Conservation (phyloP, 495 filamentous ascomycete genomes). For the Penicillium psychrofluorescens region DNA sequence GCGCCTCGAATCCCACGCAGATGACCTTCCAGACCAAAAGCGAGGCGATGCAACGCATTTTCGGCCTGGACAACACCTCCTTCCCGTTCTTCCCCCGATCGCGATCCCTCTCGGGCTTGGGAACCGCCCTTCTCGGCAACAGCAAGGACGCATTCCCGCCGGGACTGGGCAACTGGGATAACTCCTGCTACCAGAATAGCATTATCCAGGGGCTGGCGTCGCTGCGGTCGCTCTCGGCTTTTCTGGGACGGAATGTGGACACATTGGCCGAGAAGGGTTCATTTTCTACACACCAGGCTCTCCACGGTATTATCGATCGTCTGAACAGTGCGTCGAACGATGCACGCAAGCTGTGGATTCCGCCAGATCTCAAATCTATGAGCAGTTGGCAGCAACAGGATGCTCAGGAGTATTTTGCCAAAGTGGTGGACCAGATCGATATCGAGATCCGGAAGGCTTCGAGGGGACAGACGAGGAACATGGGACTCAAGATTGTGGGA, state of each 20-base stretch:
- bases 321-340: conserved; percentile 61
- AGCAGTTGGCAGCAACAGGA: conserved; percentile 95
- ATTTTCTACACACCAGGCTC: conserved; percentile 44
- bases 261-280: conserved; percentile 24
- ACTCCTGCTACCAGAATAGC: conserved; percentile 97
- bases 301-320: conserved; percentile 55
- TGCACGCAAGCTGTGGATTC: conserved; percentile 71
- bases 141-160: conserved; percentile 45
- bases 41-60: conserved; percentile 56
- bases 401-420: conserved; percentile 95
- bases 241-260: conserved; percentile 41
- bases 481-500: conserved; percentile 36
- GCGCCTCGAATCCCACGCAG: conserved; percentile 9
- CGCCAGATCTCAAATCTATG: conserved; percentile 71
- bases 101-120: conserved; percentile 33
- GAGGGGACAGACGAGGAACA: conserved; percentile 30
- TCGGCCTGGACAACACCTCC: conserved; percentile 56
- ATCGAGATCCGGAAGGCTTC: conserved; percentile 56
- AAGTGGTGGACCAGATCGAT: conserved; percentile 80
- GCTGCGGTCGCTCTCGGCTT: conserved; percentile 52
- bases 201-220: conserved; percentile 83
- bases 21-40: conserved; percentile 46
- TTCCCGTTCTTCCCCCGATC: conserved; percentile 42
- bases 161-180: conserved; percentile 85
- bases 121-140: conserved; percentile 30